Conservation (phyloP, 768 basidiomycete genomes). For the Mycena galericulata region DNA sequence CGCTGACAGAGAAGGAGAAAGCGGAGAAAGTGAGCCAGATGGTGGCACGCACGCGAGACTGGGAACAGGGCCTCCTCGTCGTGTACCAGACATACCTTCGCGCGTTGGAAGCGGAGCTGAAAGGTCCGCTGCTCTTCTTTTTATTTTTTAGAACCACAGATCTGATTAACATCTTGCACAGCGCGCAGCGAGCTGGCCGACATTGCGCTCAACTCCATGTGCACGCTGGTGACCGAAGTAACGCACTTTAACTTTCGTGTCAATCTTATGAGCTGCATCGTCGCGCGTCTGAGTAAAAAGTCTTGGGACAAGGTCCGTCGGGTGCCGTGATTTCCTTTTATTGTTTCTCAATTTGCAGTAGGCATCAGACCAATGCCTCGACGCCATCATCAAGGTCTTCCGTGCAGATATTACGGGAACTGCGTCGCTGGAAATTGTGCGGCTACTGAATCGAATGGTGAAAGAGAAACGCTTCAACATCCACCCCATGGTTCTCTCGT, state of each 20-base stretch:
- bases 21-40: slow-evolving; percentile 94
- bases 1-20: slow-evolving; percentile 91
- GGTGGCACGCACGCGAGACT: slow-evolving; percentile 90
- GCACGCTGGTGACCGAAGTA: slow-evolving; percentile 82
- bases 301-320: slow-evolving; percentile 88
- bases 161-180: slow-evolving; percentile 46
- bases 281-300: slow-evolving; percentile 84
- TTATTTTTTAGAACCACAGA: neutral
- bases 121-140: slow-evolving; percentile 62
- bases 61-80: slow-evolving; percentile 92
- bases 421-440: slow-evolving; percentile 89
- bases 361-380: slow-evolving; percentile 88
- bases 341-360: slow-evolving; percentile 46
- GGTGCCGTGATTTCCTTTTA: slow-evolving; percentile 26
- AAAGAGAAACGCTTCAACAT: slow-evolving; percentile 93
- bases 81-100: slow-evolving; percentile 93
- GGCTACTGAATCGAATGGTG: slow-evolving; percentile 94
- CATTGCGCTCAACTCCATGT: slow-evolving; percentile 86
- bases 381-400: slow-evolving; percentile 86
- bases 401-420: slow-evolving; percentile 83
- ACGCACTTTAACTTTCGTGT: slow-evolving; percentile 97
- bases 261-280: slow-evolving; percentile 91
- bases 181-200: slow-evolving; percentile 75
- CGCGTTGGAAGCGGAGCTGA: slow-evolving; percentile 86
- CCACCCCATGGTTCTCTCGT: slow-evolving; percentile 88